Evolutionary conservation across 2,329 filamentous ascomycete genomes (phyloP).

Genomic region (Cladobotryum protrusum): DNA sequence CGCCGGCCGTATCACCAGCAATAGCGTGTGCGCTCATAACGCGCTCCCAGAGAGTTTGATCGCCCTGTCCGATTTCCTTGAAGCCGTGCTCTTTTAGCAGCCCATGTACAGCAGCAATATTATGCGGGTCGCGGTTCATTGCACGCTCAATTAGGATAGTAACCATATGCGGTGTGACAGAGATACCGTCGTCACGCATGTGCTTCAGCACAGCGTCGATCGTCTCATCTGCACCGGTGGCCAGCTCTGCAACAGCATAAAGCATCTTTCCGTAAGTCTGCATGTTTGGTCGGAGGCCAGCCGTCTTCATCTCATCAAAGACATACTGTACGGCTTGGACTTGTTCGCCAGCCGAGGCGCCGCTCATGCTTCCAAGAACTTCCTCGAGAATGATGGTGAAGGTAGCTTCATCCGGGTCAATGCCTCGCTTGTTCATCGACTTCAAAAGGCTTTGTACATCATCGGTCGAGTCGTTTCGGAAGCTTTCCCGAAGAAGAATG

Average conservation of each 20-base stretch:
- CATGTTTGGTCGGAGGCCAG: constrained; percentile 53
- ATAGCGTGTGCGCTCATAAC: constrained; percentile 61
- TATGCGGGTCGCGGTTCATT: constrained; percentile 52
- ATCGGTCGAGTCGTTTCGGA: constrained; percentile 41
- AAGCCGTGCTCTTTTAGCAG: constrained; percentile 54
- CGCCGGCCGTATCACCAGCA: constrained; percentile 42
- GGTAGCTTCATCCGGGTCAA: constrained; percentile 60
- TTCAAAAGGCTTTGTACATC: constrained; percentile 48
- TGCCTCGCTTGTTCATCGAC: constrained; percentile 50
- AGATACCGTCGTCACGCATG: constrained; percentile 49
- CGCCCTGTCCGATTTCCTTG: constrained; percentile 30
- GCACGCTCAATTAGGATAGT: constrained; percentile 67
- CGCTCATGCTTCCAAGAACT: constrained; percentile 37
- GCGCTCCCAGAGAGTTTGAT: constrained; percentile 64
- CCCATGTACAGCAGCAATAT: constrained; percentile 52
- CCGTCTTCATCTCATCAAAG: constrained; percentile 50
- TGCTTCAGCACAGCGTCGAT: constrained; percentile 56
- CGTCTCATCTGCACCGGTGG: constrained; percentile 38
- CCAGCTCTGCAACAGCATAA: constrained; percentile 37
- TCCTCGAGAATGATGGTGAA: constrained; percentile 67
- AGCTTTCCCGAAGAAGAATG: constrained; percentile 56
- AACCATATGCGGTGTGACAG: constrained; percentile 60
- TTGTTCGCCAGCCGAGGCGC: constrained; percentile 43
- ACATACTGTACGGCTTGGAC: constrained; percentile 45
- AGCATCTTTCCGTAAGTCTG: constrained; percentile 66